Evolutionary conservation across 2,329 filamentous ascomycete genomes (phyloP).

Genomic region (Ramularia collo-cygni): DNA sequence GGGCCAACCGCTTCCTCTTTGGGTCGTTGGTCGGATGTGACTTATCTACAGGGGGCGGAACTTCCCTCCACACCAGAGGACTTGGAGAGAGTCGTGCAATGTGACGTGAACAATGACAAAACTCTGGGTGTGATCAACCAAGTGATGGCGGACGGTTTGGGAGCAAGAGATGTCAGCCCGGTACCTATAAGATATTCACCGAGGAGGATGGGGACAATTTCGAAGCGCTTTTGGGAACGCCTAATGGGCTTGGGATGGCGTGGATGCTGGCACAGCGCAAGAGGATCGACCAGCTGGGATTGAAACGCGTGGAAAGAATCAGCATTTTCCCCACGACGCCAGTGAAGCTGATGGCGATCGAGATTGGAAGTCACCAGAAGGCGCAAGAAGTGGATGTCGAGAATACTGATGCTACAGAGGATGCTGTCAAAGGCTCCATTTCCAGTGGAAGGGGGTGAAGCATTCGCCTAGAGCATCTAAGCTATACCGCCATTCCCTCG

Average conservation of each 20-base stretch:
- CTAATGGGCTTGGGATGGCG: constrained; percentile 9
- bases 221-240: constrained; percentile 9
- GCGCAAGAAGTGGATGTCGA: too few species aligned
- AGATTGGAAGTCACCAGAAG: too few species aligned
- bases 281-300: constrained; percentile 7
- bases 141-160: not conserved
- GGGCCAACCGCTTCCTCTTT: constrained; percentile 2
- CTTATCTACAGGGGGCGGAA: constrained; percentile 11
- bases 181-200: not conserved
- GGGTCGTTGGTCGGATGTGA: constrained; percentile 10
- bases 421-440: too few species aligned
- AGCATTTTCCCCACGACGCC: constrained; percentile 3
- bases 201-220: constrained; percentile 4
- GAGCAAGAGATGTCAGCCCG: too few species aligned
- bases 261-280: constrained; percentile 13
- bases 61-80: constrained; percentile 4
- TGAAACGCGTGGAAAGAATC: constrained; percentile 4
- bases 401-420: too few species aligned
- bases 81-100: constrained; percentile 4
- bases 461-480: too few species aligned
- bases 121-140: constrained; percentile 4
- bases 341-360: too few species aligned
- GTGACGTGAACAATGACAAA: not conserved
- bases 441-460: too few species aligned
- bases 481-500: too few species aligned